A percentile compares a stretch with the other conserved stretches of the same genome.
Conservation (phyloP, 768 basidiomycete genomes). For the Pisolithus tinctorius region DNA sequence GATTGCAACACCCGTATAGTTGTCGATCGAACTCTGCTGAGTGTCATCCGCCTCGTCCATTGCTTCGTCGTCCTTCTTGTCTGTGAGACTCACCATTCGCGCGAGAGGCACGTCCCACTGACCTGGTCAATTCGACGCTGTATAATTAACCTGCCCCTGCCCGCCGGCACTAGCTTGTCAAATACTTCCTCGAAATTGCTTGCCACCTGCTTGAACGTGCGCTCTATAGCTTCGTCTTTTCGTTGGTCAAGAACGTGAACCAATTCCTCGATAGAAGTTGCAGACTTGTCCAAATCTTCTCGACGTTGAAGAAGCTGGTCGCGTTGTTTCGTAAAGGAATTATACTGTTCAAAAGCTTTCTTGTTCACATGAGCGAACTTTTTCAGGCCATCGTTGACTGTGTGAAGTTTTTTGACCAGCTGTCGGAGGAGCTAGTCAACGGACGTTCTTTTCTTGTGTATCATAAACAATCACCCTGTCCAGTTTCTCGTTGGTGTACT, state of each 20-base stretch:
- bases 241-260: constrained; percentile 92
- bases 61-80: constrained; percentile 52
- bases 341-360: constrained; percentile 98
- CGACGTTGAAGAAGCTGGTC: constrained; percentile 83
- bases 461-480: constrained; percentile 52
- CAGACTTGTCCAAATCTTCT: constrained; percentile 88
- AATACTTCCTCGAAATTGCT: constrained; percentile 97
- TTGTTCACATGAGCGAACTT: constrained; percentile 99
- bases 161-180: constrained; percentile 91
- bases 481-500: constrained; percentile 83
- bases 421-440: constrained; percentile 27
- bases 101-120: not conserved
- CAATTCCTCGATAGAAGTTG: constrained; percentile 83
- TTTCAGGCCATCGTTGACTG: constrained; percentile 87
- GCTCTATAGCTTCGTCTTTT: constrained; percentile 97
- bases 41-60: constrained; percentile 70
- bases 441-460: no score
- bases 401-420: constrained; percentile 91
- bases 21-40: constrained; percentile 76
- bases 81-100: not conserved
- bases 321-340: constrained; percentile 95
- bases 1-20: constrained; percentile 95
- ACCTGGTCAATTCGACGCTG: constrained; percentile 87
- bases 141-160: constrained; percentile 86
- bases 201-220: constrained; percentile 97